Evolutionary conservation across 2,329 filamentous ascomycete species (phyloP), one percentile per base, ranked within the genome.

Genomic region (Fusarium odoratissimum): DNA sequence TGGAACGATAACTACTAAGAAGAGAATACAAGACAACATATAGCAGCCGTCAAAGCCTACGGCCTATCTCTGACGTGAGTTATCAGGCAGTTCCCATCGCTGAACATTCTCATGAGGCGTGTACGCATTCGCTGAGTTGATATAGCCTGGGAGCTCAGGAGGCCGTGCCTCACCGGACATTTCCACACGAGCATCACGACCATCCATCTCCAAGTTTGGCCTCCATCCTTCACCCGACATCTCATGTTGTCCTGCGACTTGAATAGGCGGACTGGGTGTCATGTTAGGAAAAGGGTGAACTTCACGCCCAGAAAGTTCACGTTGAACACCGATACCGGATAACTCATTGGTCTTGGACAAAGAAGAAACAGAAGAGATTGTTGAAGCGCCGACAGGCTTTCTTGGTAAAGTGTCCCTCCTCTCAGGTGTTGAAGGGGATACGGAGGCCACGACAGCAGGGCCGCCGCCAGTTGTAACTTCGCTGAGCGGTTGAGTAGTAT

Each of bases 61-160:
- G 3, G 1, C 2, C 14, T 67, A 67, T 30, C 37, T 38, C n/a
- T 63, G 60, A 31, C 56, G 62, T 31, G 72, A 74, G 42, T 75
- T 77, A 31, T 74, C 75, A 6, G 74, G 70, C 5, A 77, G 62
- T 56, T 77, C 75, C 75, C 75, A 77, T 41, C 75, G 62, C 37
- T 75, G 75, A 6, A 51, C 48, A 31, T 30, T 60, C 33, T 64
- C 60, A 21, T 60, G 64, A 2, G 48, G 25, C 19, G 38, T 65
- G 21, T 76, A 69, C 19, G 59, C 28, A 46, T 71, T 64, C 17
- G 72, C 69, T 17, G 67, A 60, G 8, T 64, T 76, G 3, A 60
- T 55, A 42, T 75, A 60, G 6, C 58, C 62, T 13, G 62, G 56
- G 23, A 77, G 31, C 60, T 77, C 75, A 42, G 64, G 54, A 9